phyloP scores from a whole-genome alignment of 106 monocot genomes.

The Triglochin maritima region DNA sequence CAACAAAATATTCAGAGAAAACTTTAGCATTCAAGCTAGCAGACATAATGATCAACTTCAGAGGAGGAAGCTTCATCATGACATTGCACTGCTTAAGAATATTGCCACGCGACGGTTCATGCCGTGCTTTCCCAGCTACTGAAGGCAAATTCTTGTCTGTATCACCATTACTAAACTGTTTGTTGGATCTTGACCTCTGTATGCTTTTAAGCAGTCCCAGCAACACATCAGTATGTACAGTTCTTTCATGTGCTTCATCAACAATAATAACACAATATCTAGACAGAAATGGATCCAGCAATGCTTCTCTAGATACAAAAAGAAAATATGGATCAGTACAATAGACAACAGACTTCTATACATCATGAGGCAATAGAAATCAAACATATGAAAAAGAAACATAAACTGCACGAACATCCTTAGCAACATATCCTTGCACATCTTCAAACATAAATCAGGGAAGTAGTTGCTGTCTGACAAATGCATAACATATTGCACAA shows the following conservation, averaged over 20 bases:
- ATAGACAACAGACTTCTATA: background rate
- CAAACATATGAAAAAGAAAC: background rate
- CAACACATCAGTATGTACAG: slow-evolving; percentile 89
- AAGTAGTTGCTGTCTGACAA: too few relatives aligned
- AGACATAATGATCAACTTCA: slow-evolving; percentile 96
- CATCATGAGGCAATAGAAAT: background rate
- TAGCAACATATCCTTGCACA: too few relatives aligned
- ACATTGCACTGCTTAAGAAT: slow-evolving; percentile 28
- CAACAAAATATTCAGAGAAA: slow-evolving; percentile 84
- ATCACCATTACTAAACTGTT: background rate
- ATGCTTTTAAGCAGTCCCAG: slow-evolving; percentile 80
- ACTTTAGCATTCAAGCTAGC: slow-evolving; percentile 89
- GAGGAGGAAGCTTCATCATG: slow-evolving; percentile 32
- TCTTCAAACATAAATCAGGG: too few relatives aligned
- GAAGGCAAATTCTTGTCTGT: background rate
- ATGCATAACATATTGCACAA: too few relatives aligned
- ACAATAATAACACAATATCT: slow-evolving; percentile 76
- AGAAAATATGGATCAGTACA: background rate
- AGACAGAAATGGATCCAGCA: slow-evolving; percentile 69
- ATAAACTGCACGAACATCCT: background rate
- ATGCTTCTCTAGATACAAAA: slow-evolving; percentile 62
- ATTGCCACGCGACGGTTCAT: too few relatives aligned
- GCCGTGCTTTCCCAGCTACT: slow-evolving; percentile 9
- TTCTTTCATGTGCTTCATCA: slow-evolving; percentile 99
- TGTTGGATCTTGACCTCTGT: slow-evolving; percentile 34